Evolutionary conservation across 768 basidiomycete species (phyloP).

Genomic region (Pilatotrama ljubarskyi): DNA sequence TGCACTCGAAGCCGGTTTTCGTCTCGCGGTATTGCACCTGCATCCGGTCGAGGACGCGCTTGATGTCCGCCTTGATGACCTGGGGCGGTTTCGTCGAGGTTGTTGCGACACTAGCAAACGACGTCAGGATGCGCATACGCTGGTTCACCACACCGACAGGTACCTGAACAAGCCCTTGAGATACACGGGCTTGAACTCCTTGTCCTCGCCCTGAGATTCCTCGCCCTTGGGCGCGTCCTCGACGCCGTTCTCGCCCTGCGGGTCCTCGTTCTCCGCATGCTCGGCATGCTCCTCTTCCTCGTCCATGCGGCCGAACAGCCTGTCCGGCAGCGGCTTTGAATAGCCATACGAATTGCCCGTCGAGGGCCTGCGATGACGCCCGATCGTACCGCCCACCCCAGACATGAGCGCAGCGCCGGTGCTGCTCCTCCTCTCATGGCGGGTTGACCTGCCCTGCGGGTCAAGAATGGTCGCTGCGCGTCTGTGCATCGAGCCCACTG

Average conservation of each 20-base stretch:
- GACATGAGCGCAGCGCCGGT: constrained; percentile 64
- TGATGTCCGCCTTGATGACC: constrained; percentile 81
- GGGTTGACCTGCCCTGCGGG: constrained; percentile 56
- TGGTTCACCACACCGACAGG: constrained; percentile 24
- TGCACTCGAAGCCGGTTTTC: constrained; percentile 92
- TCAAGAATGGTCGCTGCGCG: constrained; percentile 79
- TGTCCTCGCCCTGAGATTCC: constrained; percentile 57
- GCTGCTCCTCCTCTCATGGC: constrained; percentile 78
- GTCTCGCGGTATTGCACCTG: constrained; percentile 93
- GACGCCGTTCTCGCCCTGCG: constrained; percentile 35
- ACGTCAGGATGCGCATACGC: constrained; percentile 3
- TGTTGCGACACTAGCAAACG: constrained; percentile 78
- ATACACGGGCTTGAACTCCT: constrained; percentile 91
- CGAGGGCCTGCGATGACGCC: constrained; percentile 69
- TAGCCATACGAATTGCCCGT: constrained; percentile 51
- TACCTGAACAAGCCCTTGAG: constrained; percentile 95
- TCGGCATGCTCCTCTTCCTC: constrained; percentile 42
- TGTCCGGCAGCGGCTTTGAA: constrained; percentile 38
- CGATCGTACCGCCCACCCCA: constrained; percentile 53
- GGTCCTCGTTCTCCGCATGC: constrained; percentile 45
- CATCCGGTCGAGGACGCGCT: constrained; percentile 87
- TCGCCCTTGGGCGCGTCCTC: constrained; percentile 32
- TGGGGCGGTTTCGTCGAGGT: constrained; percentile 88
- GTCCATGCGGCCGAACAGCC: constrained; percentile 51
- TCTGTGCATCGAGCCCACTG: constrained; percentile 60